Evolutionary conservation across 306 rosid species (phyloP).

Genomic region (Medicago truncatula): MtrunA17r5.0-ANR NC_053047.1:6622001-6622500

Average conservation of each 20-base stretch:
- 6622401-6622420: conserved; percentile 45
- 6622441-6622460: conserved; percentile 55
- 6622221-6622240: conserved; percentile 90
- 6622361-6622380: conserved; percentile 28
- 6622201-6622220: conserved; percentile 60
- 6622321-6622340: conserved; percentile 33
- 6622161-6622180: too few species aligned
- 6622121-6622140: too few species aligned
- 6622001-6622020: too few species aligned
- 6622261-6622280: conserved; percentile 86
- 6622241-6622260: conserved; percentile 83
- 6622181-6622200: conserved; percentile 51
- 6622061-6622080: too few species aligned
- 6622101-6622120: too few species aligned
- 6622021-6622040: too few species aligned
- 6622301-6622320: conserved; percentile 44
- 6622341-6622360: conserved; percentile 23
- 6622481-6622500: conserved; percentile 47
- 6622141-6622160: too few species aligned
- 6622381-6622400: conserved; percentile 28
- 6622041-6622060: too few species aligned
- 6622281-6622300: conserved; percentile 69
- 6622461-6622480: conserved; percentile 46
- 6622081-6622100: too few species aligned
- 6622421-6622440: conserved; percentile 61